Percentiles rank a stretch among this genome's conserved stretches.
These are phyloP conservation scores for Candolleomyces efflorescens DNA, from an alignment of 768 basidiomycete species.

Conservation along the genomic window DNA sequence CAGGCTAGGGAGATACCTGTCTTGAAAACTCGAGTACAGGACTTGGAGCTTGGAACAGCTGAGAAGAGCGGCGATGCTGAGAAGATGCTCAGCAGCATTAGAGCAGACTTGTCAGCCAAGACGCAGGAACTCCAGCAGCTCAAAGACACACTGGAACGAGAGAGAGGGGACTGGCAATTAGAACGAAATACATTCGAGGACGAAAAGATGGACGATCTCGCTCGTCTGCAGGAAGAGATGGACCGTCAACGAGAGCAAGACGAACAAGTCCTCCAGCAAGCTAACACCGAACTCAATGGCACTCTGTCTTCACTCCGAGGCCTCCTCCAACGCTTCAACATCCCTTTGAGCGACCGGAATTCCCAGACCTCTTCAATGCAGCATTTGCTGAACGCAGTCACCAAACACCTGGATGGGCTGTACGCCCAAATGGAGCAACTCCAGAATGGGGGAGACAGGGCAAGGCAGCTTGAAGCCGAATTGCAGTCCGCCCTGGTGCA, in stretches of 20 bases:
- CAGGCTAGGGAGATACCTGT: slow-evolving; percentile 31
- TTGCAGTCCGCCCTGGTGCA: slow-evolving; percentile 46
- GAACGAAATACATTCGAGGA: slow-evolving; percentile 47
- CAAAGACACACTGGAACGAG: slow-evolving; percentile 35
- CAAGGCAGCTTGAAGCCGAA: slow-evolving; percentile 29
- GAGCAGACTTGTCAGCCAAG: slow-evolving; percentile 37
- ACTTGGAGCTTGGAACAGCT: slow-evolving; percentile 28
- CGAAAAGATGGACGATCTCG: slow-evolving; percentile 43
- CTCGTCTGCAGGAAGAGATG: slow-evolving; percentile 40
- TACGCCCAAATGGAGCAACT: slow-evolving; percentile 40
- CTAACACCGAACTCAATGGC: slow-evolving; percentile 45
- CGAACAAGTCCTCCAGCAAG: slow-evolving; percentile 29
- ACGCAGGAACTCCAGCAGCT: slow-evolving; percentile 33
- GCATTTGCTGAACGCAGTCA: slow-evolving; percentile 40
- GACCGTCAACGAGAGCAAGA: slow-evolving; percentile 41
- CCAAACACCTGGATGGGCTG: slow-evolving; percentile 47
- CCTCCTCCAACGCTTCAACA: slow-evolving; percentile 3
- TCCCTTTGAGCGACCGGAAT: neutral
- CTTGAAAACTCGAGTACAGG: slow-evolving; percentile 39
- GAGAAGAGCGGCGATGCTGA: slow-evolving; percentile 38
- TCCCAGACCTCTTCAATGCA: slow-evolving; percentile 6
- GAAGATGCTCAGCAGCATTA: slow-evolving; percentile 28
- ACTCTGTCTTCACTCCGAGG: slow-evolving; percentile 1
- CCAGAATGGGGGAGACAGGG: slow-evolving; percentile 21
- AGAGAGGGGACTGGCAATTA: slow-evolving; percentile 46